Conservation (phyloP, 1,284 basidiomycete species). For the Fomitiporia mediterranea region DNA sequence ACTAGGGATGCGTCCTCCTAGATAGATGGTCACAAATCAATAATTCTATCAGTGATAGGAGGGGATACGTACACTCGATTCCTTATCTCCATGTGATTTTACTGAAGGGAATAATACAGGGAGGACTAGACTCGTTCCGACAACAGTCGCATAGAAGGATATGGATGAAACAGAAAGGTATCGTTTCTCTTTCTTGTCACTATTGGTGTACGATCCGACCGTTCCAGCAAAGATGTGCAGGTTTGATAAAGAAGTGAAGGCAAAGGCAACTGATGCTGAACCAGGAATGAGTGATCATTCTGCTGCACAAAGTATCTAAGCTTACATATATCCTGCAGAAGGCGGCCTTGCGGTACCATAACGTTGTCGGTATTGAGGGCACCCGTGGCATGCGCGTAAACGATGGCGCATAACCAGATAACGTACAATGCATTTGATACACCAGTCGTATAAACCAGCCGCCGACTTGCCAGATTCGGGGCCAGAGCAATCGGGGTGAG, state of each 20-base stretch:
- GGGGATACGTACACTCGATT: constrained; percentile 3
- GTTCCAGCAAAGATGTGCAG: constrained; percentile 60
- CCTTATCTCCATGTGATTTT: constrained; percentile 26
- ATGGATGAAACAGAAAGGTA: constrained; percentile 55
- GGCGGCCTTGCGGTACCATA: constrained; percentile 40
- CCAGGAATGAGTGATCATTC: constrained; percentile 5
- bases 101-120: constrained; percentile 54
- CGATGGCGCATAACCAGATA: constrained; percentile 50
- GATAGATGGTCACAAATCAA: constrained; percentile 14
- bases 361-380: constrained; percentile 34
- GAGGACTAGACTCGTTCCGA: constrained; percentile 47
- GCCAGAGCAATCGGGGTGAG: constrained; percentile 48
- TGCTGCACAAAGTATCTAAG: constrained; percentile 22
- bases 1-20: constrained; percentile 29
- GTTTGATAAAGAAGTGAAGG: constrained; percentile 59
- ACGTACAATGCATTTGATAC: constrained; percentile 53
- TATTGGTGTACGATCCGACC: constrained; percentile 36
- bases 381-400: constrained; percentile 46
- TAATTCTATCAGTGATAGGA: constrained; percentile 10
- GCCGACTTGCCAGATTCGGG: constrained; percentile 47
- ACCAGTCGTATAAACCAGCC: constrained; percentile 52
- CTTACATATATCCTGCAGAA: constrained; percentile 65
- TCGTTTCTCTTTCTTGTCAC: constrained; percentile 42
- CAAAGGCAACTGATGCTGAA: constrained; percentile 51
- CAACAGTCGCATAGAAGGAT: constrained; percentile 44